Evolutionary conservation across 306 rosid species (phyloP), one percentile per base, ranked within the genome.

Genomic region (Coriaria nepalensis): DNA sequence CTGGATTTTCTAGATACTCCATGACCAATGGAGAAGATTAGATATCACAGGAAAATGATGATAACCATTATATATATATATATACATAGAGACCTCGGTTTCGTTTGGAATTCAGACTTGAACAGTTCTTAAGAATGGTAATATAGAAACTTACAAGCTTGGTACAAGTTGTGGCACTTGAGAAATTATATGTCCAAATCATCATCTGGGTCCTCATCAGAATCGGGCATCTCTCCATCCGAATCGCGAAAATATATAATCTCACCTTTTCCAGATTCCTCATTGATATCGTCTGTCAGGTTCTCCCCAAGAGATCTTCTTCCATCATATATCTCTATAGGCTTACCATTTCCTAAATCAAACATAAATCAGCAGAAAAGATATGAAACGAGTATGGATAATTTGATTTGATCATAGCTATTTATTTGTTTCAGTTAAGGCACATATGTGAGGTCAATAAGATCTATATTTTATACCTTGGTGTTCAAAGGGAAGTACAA

Each of bases 171-270:
- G 32, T 12, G 33, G 36, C 14, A 35, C 40, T 56, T 15, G 7
- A 13, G 43, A 13, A 42, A 34, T 74, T 56, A 88, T 59, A 88
- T 88, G 61, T 88, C 97, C 63, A 84, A 69, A 74, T 88, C 97
- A 76, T 88, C 95, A 58, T 84, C 95, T 20, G 95, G 97, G 63
- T 88, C 97, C 73, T 88, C 97, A 61, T 84, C 97, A 47, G 97
- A 88, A 68, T 88, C 97, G 42, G 95, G 97, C 83, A 75, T 88
- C 78, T 88, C 95, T 57, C 79, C 97, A 40, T 88, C 97, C 8
- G 97, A 88, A 67, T 88, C 97, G 2, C 93, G 90, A 13, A 68
- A 78, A 67, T 84, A 88, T 68, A 81, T 65, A 51, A 88, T 88
- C 82, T 88, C 97, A 5, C 97, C 97, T 32, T 55, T 73, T 62